phyloP scores from a whole-genome alignment of 2,329 filamentous ascomycete genomes.

The Paecilomyces sp. region DNA sequence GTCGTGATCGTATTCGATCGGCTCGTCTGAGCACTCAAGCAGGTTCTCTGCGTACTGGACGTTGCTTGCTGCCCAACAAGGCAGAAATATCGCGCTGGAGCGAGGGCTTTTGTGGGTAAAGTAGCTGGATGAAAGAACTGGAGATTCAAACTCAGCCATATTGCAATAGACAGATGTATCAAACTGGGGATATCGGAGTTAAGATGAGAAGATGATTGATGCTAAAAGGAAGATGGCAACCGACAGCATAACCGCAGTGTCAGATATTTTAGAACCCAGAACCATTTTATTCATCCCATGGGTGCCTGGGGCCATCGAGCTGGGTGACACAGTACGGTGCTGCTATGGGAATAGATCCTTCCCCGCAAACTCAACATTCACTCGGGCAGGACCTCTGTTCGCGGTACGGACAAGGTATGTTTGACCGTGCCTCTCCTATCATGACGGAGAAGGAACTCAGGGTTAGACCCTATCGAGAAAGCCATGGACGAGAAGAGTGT shows the following conservation, averaged over 20 bases:
- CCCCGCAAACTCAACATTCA: background rate
- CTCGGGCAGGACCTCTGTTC: background rate
- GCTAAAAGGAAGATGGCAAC: background rate
- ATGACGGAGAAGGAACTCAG: background rate
- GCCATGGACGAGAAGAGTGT: background rate
- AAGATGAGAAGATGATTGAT: background rate
- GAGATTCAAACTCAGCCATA: constrained; percentile 20
- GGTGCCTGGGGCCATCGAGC: background rate
- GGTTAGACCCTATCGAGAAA: background rate
- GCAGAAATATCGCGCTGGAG: constrained; percentile 19
- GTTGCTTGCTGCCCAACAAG: constrained; percentile 32
- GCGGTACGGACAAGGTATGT: background rate
- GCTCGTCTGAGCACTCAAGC: constrained; percentile 31
- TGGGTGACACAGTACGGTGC: background rate
- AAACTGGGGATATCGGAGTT: background rate
- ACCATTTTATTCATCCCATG: background rate
- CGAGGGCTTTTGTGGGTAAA: background rate
- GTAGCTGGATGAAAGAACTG: constrained; percentile 10
- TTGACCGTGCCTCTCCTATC: background rate
- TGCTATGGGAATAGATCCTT: background rate
- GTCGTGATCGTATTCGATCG: constrained; percentile 37
- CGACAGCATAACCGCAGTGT: background rate
- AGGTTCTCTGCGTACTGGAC: constrained; percentile 33
- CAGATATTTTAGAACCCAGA: background rate
- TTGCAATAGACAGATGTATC: background rate